phyloP scores from a whole-genome alignment of 257 asterid species.

The Nicotiana attenuata region DNA sequence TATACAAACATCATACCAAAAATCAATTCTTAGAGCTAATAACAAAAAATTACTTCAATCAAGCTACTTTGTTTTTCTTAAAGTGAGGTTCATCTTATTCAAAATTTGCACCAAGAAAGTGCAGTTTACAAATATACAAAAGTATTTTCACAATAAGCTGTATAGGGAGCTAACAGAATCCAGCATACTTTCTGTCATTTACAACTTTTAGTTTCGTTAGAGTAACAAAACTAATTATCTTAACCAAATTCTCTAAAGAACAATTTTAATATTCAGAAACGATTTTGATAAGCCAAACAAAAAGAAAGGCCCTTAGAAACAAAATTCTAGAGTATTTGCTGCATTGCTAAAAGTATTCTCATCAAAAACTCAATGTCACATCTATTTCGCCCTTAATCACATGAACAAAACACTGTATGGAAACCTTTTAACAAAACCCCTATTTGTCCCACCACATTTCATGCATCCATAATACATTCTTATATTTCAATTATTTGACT shows the following conservation, averaged over 20 bases:
- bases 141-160: neutral
- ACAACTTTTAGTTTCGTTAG: neutral
- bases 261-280: neutral
- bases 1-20: neutral
- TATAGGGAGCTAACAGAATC: neutral
- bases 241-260: neutral
- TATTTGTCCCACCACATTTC: neutral
- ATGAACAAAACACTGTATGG: neutral
- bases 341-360: neutral
- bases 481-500: neutral
- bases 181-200: neutral
- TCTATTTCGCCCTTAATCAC: neutral
- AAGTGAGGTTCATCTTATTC: neutral
- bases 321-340: neutral
- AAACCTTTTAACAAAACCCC: neutral
- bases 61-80: neutral
- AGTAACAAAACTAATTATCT: neutral
- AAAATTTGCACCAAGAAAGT: neutral
- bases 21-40: neutral
- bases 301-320: neutral
- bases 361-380: neutral
- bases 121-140: neutral
- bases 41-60: neutral
- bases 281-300: neutral
- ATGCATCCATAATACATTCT: neutral